Evolutionary conservation across 306 rosid genomes (phyloP).

Genomic region (Prunus fruticosa): DNA sequence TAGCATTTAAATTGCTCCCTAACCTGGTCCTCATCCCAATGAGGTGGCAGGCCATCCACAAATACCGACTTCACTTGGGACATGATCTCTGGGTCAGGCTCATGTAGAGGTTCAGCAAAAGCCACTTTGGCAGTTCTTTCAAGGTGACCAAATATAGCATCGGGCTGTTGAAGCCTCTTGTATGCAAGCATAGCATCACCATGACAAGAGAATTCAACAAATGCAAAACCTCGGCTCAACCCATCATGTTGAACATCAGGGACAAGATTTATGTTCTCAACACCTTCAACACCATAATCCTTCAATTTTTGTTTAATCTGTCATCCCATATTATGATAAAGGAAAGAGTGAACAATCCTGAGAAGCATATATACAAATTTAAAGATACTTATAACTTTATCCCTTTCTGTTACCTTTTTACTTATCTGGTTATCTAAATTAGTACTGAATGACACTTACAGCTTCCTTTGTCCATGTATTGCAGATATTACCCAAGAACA

Average conservation of each 20-base stretch:
- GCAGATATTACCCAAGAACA: constrained; percentile 85
- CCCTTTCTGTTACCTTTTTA: not conserved
- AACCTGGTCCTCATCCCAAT: constrained; percentile 64
- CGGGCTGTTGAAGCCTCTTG: constrained; percentile 86
- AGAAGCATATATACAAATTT: constrained; percentile 11
- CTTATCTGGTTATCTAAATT: not conserved
- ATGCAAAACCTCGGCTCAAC: constrained; percentile 80
- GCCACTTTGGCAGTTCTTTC: constrained; percentile 88
- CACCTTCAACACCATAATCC: constrained; percentile 66
- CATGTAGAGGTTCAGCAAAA: constrained; percentile 75
- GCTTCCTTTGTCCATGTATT: constrained; percentile 83
- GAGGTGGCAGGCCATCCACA: constrained; percentile 70
- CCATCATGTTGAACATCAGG: constrained; percentile 62
- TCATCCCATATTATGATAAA: constrained; percentile 25
- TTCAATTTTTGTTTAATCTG: constrained; percentile 76
- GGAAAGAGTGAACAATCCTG: constrained; percentile 22
- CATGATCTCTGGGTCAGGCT: constrained; percentile 71
- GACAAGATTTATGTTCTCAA: constrained; percentile 68
- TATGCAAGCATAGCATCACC: constrained; percentile 76
- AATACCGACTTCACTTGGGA: constrained; percentile 81
- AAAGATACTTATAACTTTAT: not conserved
- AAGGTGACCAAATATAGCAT: constrained; percentile 75
- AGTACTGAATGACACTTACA: constrained; percentile 34
- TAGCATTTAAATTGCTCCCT: constrained; percentile 48
- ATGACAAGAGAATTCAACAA: constrained; percentile 69